A percentile compares a stretch with the other conserved stretches of the same genome.
Conservation (phyloP, 2,329 filamentous ascomycete genomes). For the Fusarium udum region DNA sequence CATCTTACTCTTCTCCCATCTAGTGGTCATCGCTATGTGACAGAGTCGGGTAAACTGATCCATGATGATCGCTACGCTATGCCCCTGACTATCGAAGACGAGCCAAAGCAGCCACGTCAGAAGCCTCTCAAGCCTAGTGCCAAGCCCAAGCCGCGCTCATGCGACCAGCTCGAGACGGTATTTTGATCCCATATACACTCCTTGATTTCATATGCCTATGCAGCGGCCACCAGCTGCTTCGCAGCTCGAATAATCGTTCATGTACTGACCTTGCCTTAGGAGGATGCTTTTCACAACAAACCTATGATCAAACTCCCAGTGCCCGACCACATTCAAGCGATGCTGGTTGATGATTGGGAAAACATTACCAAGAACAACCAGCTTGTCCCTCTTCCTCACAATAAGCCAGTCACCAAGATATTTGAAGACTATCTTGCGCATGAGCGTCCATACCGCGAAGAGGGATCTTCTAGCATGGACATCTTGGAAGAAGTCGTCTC, state of each 20-base stretch:
- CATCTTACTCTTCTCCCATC: slow-evolving; percentile 14
- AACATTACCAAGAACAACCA: slow-evolving; percentile 96
- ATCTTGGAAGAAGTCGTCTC: slow-evolving; percentile 89
- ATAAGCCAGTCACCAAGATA: slow-evolving; percentile 78
- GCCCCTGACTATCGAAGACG: slow-evolving; percentile 5
- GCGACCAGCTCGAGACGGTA: slow-evolving; percentile 25
- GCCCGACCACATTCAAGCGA: slow-evolving; percentile 88
- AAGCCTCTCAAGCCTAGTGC: slow-evolving; percentile 2
- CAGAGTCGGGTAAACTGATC: slow-evolving; percentile 4
- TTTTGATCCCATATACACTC: slow-evolving; percentile 1
- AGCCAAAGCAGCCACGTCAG: slow-evolving; percentile 17
- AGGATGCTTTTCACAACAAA: slow-evolving; percentile 84
- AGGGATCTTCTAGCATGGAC: slow-evolving; percentile 77
- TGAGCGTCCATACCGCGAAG: slow-evolving; percentile 72
- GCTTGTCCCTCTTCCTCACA: slow-evolving; percentile 84
- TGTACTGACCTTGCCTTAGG: slow-evolving; percentile 61
- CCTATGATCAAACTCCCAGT: slow-evolving; percentile 88
- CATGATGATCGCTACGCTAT: slow-evolving; percentile 18
- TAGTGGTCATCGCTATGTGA: slow-evolving; percentile 24
- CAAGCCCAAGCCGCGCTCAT: slow-evolving; percentile 22
- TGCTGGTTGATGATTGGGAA: slow-evolving; percentile 98
- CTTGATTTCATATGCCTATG: background rate
- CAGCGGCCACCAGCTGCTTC: background rate
- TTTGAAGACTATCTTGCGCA: slow-evolving; percentile 81
- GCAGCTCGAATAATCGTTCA: background rate